Base-by-base conservation (phyloP, 2,329 filamentous ascomycete species). In the Sclerotinia nivalis region DNA sequence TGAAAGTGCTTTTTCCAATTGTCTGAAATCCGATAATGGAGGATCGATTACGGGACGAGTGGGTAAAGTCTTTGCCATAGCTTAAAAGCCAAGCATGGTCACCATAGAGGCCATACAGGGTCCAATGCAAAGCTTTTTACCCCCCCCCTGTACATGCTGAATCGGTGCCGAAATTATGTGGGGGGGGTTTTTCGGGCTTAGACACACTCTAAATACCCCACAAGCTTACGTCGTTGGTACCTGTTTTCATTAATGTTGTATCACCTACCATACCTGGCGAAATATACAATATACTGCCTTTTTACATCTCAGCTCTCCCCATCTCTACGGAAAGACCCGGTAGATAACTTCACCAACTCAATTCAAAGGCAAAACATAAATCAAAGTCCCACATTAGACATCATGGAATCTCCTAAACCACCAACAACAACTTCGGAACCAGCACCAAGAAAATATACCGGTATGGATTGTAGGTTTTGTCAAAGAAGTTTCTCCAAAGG, bases 401-500 rank as follows among this genome's bases (percentile, higher is more conserved):
- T 45, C 37, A 60, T 60, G 56, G 56, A 60, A 7, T 60, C 56
- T 13, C 56, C 37, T 43, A 45, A 10, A 10, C 56, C 40, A 60
- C 22, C 56, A 28, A 60, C 34, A 12, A 6, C 22, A 28, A 20
- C 56, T 28, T 45, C 25, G 9, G 28, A 47, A 34, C 43, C 47
- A 22, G 40, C 43, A 40, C 25, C n/a, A 13, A 59, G 54, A 20
- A 67, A 67, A 31, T 47, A 22, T 28, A 50, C 40, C 4, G 54
- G 65, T n/a, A 68, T 82, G 69, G 76, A 80, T 6, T 82, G 81
- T 75, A 76, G 76, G 56, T 79, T 78, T 31, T 82, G 81, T 64
- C 78, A 81, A 31, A 82, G 80, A 72, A 75, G 75, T 66, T 82
- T 82, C 71, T 80, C 79, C 13, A 82, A 81, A 71, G 79, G 79